Base-by-base conservation (phyloP, 768 basidiomycete genomes). In the Neoboletus subvelutipes region DNA sequence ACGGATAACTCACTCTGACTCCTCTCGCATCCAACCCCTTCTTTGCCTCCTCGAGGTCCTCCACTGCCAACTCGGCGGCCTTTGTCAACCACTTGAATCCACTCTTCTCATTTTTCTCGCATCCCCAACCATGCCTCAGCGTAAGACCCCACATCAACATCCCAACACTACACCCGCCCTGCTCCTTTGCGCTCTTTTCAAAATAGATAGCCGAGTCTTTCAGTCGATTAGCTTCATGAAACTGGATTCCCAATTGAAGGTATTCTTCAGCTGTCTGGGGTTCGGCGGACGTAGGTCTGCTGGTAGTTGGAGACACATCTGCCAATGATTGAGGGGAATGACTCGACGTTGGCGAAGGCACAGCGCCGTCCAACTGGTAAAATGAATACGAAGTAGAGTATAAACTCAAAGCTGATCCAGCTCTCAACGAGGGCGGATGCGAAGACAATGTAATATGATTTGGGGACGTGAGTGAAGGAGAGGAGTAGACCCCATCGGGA, bases 71-170 rank as follows among this genome's bases (percentile, higher is more conserved):
- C 71, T 94, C 91, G 9, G 92, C 92, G 5, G 94, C 93, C 57
- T 82, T 83, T 57, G 83, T 80, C 60, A 96, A 73, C 90, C 92
- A 95, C 66, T 81, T 83, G 73, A 94, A 95, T 10, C 84, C 93
- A 39, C 76, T 73, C 70, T 80, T 83, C 71, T 94, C 91, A 64
- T 92, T 84, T 79, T 88, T 86, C 67, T 79, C 74, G 61, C 86
- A 85, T 3, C 93, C 94, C 93, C 94, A 96, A 2, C 92, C 93
- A 68, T 93, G 90, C 50, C 93, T 77, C 64, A 94, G 74, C 31
- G 91, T 78, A 41, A 96, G 75, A 0, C 93, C 94, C 82, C 89
- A 94, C 90, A 96, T 92, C 57, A 95, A 72, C 92, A 94, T 94
- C 18, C 94, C 94, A 5, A 92, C 85, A 2, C 87, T 88, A 65